Percentiles rank a stretch among this genome's conserved stretches.
Conservation (phyloP, 768 basidiomycete genomes). For the Kwoniella dendrophila region DNA sequence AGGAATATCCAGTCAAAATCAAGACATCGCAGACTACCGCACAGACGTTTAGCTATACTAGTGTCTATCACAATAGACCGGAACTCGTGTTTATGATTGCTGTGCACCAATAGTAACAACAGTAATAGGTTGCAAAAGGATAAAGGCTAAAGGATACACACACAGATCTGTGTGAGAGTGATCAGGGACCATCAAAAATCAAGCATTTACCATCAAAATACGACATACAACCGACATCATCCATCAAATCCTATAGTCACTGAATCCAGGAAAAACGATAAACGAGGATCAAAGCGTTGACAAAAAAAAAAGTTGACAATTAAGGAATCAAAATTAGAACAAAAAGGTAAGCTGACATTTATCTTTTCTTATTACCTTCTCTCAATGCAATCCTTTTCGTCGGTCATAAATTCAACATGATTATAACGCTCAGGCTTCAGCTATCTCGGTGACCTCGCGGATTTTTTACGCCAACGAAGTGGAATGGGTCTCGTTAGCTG, state of each 20-base stretch:
- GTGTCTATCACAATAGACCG: background rate
- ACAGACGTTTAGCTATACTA: constrained; percentile 2
- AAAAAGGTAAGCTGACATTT: background rate
- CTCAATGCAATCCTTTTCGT: background rate
- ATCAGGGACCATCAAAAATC: constrained; percentile 3
- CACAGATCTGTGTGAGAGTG: no score
- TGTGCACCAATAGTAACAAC: background rate
- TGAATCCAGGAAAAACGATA: background rate
- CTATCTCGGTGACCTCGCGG: no score
- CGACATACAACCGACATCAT: background rate
- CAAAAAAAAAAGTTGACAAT: background rate
- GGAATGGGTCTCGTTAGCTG: background rate
- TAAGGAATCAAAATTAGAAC: background rate
- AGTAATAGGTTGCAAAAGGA: background rate
- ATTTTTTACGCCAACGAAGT: no score
- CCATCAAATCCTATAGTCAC: no score
- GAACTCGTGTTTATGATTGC: background rate
- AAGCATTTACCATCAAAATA: background rate
- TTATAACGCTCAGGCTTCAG: no score
- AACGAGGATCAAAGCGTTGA: background rate
- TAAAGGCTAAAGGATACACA: background rate
- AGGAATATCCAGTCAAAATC: background rate
- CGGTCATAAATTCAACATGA: no score
- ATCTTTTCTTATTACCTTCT: no score
- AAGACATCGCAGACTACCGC: background rate